Conservation (phyloP, 208 protist genomes). For the Porcisia deanei region DNA sequence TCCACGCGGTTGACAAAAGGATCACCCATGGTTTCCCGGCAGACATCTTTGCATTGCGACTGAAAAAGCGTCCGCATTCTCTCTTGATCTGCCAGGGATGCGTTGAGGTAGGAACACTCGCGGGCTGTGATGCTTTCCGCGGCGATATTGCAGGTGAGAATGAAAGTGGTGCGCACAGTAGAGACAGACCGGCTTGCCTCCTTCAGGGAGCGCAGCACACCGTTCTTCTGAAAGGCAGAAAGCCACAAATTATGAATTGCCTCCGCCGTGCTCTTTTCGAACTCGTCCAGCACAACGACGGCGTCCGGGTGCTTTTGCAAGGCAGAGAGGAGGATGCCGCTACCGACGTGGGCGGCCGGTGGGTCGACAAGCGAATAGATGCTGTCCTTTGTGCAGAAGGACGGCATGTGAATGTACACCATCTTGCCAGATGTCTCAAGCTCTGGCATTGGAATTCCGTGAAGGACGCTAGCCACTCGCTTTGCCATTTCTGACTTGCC, state of each 20-base stretch:
- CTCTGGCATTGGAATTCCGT: constrained; percentile 40
- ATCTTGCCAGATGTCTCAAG: constrained; percentile 71
- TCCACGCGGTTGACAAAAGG: constrained; percentile 89
- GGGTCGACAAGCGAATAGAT: constrained; percentile 91
- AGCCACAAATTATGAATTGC: constrained; percentile 87
- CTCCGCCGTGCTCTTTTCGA: constrained; percentile 83
- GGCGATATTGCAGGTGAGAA: constrained; percentile 83
- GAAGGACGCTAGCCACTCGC: constrained; percentile 61
- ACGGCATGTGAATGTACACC: constrained; percentile 85
- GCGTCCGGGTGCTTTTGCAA: constrained; percentile 63
- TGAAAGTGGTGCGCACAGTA: constrained; percentile 74
- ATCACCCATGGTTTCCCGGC: constrained; percentile 57
- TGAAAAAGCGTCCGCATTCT: constrained; percentile 46
- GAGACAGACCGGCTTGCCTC: constrained; percentile 68
- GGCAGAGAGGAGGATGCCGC: constrained; percentile 81
- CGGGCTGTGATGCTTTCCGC: constrained; percentile 48
- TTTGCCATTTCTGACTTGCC: constrained; percentile 86
- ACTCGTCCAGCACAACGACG: constrained; percentile 88
- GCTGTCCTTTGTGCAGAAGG: constrained; percentile 84
- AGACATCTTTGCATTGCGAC: constrained; percentile 50
- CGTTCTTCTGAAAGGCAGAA: constrained; percentile 88
- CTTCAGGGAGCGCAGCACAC: constrained; percentile 83
- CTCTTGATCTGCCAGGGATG: constrained; percentile 36
- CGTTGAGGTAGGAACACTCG: constrained; percentile 41
- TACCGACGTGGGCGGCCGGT: constrained; percentile 79